Evolutionary conservation across 2,329 filamentous ascomycete genomes (phyloP), one percentile per base, ranked within the genome.

Genomic region (Colletotrichum eremochloae): DNA sequence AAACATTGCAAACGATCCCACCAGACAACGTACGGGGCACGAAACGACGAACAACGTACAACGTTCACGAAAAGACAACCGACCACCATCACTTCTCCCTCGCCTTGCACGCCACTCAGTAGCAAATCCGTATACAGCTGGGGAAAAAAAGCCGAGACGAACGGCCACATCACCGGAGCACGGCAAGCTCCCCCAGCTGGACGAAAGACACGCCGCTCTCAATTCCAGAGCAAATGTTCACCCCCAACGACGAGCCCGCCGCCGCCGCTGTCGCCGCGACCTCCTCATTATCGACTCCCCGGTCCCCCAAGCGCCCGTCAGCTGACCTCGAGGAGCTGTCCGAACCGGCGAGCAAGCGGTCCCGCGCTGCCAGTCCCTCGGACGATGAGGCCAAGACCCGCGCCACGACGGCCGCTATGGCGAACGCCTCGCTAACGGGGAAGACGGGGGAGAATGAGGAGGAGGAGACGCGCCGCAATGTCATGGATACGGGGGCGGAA

Each of bases 241-340:
- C 36, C 29, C 29, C 38, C 14, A 29, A 44, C 50, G 29, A 56
- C 29, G 11, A 8, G n/a, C 36, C 57, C 15, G 24, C 15, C 42
- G 29, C 18, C 40, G 18, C 42, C 3, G 8, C 44, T 31, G 14
- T 24, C 11, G 18, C 29, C 58, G 11, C 24, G 3, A 18, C 33
- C 5, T 7, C 9, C n/a, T 40, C 33, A 2, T 24, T 18, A 5
- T 9, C 14, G 11, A 4, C 24, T n/a, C 46, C 60, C n/a, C 46
- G 53, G 12, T 72, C 70, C 33, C 66, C 70, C 31, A 72, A 72
- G 48, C 70, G 70, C 66, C 24, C 55, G 7, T 46, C 60, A n/a
- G 40, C 58, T 18, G 70, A 61, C 29, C n/a, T 56, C 42, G 70
- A 68, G 46, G 40, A 65, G 42, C 31, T 18, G 38, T 7, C 36